Conservation (phyloP, 345 rosid genomes). For the Arabis alpina region DNA sequence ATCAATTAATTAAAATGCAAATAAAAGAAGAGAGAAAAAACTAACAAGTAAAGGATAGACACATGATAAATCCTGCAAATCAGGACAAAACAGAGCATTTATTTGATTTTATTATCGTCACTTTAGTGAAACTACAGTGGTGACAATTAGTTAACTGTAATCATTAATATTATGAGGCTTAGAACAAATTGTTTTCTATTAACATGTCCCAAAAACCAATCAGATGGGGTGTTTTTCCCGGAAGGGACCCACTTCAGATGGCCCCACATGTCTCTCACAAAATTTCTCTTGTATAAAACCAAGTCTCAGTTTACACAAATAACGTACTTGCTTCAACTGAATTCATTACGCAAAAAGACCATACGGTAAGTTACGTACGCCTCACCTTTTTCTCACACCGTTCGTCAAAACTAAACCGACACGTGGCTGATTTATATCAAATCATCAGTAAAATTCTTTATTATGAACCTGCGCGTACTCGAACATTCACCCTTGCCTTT, state of each 20-base stretch:
- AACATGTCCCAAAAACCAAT: constrained; percentile 40
- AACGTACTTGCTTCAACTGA: constrained; percentile 27
- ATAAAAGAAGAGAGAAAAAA: no score
- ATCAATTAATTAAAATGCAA: no score
- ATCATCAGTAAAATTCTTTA: background rate
- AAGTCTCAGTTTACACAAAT: constrained; percentile 25
- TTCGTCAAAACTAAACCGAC: constrained; percentile 10
- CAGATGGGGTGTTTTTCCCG: constrained; percentile 40
- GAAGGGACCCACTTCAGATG: constrained; percentile 25
- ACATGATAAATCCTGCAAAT: background rate
- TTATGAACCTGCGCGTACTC: constrained; percentile 18
- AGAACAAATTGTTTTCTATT: constrained; percentile 28
- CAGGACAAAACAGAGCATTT: constrained; percentile 12
- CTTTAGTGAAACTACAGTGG: constrained; percentile 15
- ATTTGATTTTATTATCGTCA: constrained; percentile 7
- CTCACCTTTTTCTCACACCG: constrained; percentile 26
- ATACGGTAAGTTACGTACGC: constrained; percentile 37
- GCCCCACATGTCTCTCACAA: constrained; percentile 38
- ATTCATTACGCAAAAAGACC: constrained; percentile 31
- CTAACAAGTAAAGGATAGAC: background rate
- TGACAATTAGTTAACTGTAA: constrained; percentile 24
- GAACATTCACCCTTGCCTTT: constrained; percentile 17
- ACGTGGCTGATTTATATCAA: constrained; percentile 11
- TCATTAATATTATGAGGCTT: constrained; percentile 25
- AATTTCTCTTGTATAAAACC: constrained; percentile 14